Conservation (phyloP, 2,329 filamentous ascomycete genomes). For the Escovopsis weberi region DNA sequence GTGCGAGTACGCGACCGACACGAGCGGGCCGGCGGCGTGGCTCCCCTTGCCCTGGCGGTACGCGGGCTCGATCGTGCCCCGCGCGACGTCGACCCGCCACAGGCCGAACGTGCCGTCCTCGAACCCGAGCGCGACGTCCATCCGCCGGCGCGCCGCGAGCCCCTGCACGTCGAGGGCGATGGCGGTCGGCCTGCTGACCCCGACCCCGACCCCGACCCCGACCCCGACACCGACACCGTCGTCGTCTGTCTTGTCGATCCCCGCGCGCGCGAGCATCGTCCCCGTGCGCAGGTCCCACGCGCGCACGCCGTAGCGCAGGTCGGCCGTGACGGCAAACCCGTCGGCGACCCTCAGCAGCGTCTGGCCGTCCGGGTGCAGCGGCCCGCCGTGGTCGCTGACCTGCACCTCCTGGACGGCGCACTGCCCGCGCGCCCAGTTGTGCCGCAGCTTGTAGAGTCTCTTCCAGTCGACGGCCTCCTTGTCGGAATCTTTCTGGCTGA, state of each 20-base stretch:
- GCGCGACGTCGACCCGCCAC: constrained; percentile 42
- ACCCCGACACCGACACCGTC: too few relatives aligned
- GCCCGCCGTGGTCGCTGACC: constrained; percentile 28
- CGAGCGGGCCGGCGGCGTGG: constrained; percentile 42
- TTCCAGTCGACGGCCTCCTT: constrained; percentile 58
- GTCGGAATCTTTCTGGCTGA: too few relatives aligned
- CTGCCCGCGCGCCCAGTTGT: constrained; percentile 80
- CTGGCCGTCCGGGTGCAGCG: constrained; percentile 20
- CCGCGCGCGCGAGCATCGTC: constrained; percentile 32
- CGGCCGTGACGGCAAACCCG: constrained; percentile 64
- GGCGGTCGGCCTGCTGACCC: constrained; percentile 37
- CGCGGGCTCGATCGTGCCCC: constrained; percentile 27
- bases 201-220: background rate
- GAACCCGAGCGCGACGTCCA: constrained; percentile 52
- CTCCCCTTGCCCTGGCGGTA: constrained; percentile 48
- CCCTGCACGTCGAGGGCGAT: constrained; percentile 48
- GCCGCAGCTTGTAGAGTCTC: constrained; percentile 68
- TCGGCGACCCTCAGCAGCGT: constrained; percentile 68
- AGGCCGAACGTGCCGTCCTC: constrained; percentile 55
- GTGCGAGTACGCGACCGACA: constrained; percentile 54
- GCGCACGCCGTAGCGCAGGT: constrained; percentile 52
- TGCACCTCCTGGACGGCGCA: constrained; percentile 69
- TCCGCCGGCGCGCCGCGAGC: constrained; percentile 30
- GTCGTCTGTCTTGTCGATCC: constrained; percentile 2
- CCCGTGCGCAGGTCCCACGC: constrained; percentile 63